Base-by-base conservation (phyloP, 176 grass and related monocot genomes). In the sorghum (Sorghum bicolor) region DNA sequence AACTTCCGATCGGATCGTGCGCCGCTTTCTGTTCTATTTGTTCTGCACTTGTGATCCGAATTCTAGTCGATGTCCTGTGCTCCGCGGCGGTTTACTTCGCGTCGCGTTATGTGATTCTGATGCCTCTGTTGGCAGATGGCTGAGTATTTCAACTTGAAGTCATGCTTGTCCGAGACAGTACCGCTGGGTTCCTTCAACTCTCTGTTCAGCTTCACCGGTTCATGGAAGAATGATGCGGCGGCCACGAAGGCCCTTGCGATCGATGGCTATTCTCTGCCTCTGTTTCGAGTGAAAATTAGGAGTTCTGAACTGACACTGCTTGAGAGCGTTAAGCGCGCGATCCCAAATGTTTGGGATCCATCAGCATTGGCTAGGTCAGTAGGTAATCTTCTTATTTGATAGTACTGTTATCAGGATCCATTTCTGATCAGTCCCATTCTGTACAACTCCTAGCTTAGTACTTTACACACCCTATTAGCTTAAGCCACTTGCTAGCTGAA, bases 341-440 rank as follows among this genome's bases (percentile, higher is more conserved):
- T 99, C 89, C 96, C 96, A 77, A 64, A 80, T 79, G 82, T 55
- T 67, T 99, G 96, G 96, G 93, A 99, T 82, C 93, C 96, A 31
- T 82, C 91, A 70, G 78, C 89, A 83, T 92, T 99, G 93, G 96
- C 96, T 92, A 99, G 96, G 96, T 99, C 88, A 99, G 96, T 99
- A 94, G 96, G 96, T 99, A 94, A 93, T 93, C 90, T 80, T 90
- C 91, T 92, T 94, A 78, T 85, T 96, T 90, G 72, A 71, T 87
- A n/a, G n/a, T n/a, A 67, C 65, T 88, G 75, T 83, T 85, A 75
- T 75, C 89, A 83, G 91, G 83, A 85, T 91, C 85, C 87, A 65
- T 85, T 71, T 81, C 61, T 77, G 64, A 75, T 73, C 80, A 55
- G 39, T 44, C 15, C 55, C 60, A 66, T 67, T 53, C 24, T 41